Base-by-base conservation (phyloP, 1,139 yeast genomes). In the Kurtzmaniella quercitrusa region DNA sequence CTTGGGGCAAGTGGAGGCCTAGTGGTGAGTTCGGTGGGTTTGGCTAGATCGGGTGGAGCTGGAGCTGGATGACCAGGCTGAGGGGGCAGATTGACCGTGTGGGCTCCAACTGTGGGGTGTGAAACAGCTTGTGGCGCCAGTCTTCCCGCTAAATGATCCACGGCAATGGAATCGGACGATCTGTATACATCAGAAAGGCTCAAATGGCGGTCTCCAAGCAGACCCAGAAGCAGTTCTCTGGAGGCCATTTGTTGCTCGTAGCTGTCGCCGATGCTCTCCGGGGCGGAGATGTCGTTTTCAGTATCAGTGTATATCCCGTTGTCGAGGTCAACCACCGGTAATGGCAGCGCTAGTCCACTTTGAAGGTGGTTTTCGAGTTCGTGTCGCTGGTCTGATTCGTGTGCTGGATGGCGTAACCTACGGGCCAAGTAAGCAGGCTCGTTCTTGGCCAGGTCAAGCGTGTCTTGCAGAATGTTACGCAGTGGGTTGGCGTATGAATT, bases 361-460 rank as follows among this genome's bases (percentile, higher is more conserved):
- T 38, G 34, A 11, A 39, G 43, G 11, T 15, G 24, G 38, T 21
- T 16, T 12, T 19, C 40, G 16, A 41, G 12, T 12, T 21, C 23
- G 4, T 21, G 23, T 21, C 8, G 23, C 23, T 21, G 23, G 38
- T 41, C 10, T 5, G 15, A 4, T 14, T 31, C 36, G 36, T 31
- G 14, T 3, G 17, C 36, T 4, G 36, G 10, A 19, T 18, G 27
- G 10, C 24, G 23, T 6, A 36, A 19, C n/a, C 38, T 19, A 10
- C 27, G 23, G 27, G 25, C 24, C 38, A 36, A 36, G n/a, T 36
- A 36, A 9, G 38, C 27, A 10, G 38, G 51, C 43, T 56, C 51
- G 34, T 46, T 48, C 9, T 44, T 47, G 29, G 59, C 55, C 38
- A 36, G 38, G 45, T 68, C 74, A 23, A 70, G 57, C 4, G 73